These are phyloP conservation scores for Talaromyces sp. DNA, from an alignment of 2,329 filamentous ascomycete species.

Conservation along the genomic window DNA sequence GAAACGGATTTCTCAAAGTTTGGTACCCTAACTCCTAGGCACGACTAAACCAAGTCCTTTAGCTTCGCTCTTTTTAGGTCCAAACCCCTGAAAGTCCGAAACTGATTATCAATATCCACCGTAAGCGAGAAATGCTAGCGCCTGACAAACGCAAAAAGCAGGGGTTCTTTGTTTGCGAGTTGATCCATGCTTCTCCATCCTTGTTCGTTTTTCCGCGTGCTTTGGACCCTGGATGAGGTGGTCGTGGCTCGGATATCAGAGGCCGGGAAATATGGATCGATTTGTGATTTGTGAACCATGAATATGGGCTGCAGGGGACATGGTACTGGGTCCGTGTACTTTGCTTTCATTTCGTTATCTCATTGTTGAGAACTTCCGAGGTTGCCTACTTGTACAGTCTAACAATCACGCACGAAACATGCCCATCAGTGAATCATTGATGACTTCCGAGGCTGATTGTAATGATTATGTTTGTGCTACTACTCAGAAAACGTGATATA, in stretches of 20 bases:
- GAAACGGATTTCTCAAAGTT: background rate
- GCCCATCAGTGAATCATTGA: background rate
- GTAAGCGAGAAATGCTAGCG: background rate
- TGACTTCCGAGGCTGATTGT: too few relatives aligned
- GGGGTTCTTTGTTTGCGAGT: background rate
- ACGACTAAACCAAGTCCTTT: background rate
- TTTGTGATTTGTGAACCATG: background rate
- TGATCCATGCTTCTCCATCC: background rate
- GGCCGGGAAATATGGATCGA: background rate
- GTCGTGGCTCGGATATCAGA: background rate
- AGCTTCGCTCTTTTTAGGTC: background rate
- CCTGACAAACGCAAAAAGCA: background rate
- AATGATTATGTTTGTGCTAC: too few relatives aligned
- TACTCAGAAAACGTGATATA: background rate
- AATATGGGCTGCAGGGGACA: background rate
- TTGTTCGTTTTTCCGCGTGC: background rate
- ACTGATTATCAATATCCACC: background rate
- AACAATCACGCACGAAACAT: background rate
- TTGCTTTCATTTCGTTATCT: background rate
- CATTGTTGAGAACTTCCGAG: background rate
- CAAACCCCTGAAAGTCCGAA: background rate
- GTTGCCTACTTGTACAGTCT: background rate
- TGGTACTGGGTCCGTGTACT: slow-evolving; percentile 3
- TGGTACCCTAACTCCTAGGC: background rate
- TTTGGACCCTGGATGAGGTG: background rate